Conservation (phyloP, 345 rosid species). For the Citrus inodora region DNA sequence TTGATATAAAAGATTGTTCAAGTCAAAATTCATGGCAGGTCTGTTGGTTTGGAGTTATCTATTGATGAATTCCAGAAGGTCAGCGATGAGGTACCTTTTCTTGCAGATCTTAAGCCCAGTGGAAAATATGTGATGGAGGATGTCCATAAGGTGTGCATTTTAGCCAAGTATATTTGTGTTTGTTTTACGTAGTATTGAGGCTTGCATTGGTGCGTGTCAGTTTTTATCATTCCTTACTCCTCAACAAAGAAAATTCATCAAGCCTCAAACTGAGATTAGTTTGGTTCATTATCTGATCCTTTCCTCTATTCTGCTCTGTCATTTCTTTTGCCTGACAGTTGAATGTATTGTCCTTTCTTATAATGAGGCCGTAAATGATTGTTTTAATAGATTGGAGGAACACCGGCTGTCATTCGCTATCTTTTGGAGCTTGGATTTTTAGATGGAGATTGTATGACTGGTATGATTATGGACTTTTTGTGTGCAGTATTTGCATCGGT, state of each 20-base stretch:
- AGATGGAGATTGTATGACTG: constrained; percentile 76
- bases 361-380: neutral
- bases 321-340: neutral
- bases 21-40: constrained; percentile 50
- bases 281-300: neutral
- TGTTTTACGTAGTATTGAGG: neutral
- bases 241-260: neutral
- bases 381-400: constrained; percentile 63
- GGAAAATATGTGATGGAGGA: constrained; percentile 99
- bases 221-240: neutral
- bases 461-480: constrained; percentile 30
- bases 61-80: constrained; percentile 97
- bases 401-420: constrained; percentile 65
- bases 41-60: constrained; percentile 86
- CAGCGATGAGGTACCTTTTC: constrained; percentile 85
- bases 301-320: neutral
- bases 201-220: neutral
- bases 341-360: neutral
- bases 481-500: neutral
- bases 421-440: constrained; percentile 65
- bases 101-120: constrained; percentile 96
- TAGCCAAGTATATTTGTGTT: neutral
- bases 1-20: constrained; percentile 17
- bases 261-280: constrained; percentile 6
- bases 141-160: constrained; percentile 71